Evolutionary conservation across 257 asterid species (phyloP).

Genomic region (Fraxinus cuspidata): DNA sequence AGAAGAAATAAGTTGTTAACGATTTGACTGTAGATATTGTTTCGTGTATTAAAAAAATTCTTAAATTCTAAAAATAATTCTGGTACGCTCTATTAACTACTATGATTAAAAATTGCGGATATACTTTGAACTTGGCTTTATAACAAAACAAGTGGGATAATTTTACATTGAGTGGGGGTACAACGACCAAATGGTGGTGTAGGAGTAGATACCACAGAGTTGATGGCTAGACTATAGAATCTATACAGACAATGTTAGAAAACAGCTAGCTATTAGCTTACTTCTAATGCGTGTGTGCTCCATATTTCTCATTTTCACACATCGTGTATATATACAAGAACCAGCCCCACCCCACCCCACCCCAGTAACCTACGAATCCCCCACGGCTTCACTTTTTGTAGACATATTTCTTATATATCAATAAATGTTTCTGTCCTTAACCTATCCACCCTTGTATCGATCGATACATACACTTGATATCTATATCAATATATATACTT

Average conservation of each 20-base stretch:
- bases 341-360: constrained; percentile 18
- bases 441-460: background rate
- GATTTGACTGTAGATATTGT: no score
- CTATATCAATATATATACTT: background rate
- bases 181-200: background rate
- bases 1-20: no score
- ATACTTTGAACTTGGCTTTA: background rate
- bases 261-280: no score
- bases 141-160: background rate
- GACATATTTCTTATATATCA: background rate
- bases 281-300: no score
- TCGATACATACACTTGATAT: background rate
- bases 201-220: no score
- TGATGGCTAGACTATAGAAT: no score
- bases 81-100: no score
- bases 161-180: background rate
- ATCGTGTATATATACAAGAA: background rate
- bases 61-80: no score
- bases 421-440: background rate
- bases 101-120: no score
- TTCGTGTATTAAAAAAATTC: no score
- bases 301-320: no score
- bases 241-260: no score
- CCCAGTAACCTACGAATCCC: constrained; percentile 48
- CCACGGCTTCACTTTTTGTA: constrained; percentile 46